phyloP scores from a whole-genome alignment of 31 red algal species.

The Asparagopsis taxiformis region DNA sequence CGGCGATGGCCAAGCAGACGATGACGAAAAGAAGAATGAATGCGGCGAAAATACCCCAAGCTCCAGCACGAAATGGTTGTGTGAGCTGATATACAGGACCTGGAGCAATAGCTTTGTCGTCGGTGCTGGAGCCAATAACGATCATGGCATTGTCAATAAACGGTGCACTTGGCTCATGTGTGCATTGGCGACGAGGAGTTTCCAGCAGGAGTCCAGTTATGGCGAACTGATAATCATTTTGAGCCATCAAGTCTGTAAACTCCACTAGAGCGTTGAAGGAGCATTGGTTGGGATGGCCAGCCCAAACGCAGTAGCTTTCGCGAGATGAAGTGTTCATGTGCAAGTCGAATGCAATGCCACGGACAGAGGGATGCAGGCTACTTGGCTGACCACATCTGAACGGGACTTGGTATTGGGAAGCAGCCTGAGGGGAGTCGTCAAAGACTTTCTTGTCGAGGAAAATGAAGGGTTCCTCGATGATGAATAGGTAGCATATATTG shows the following conservation, averaged over 20 bases:
- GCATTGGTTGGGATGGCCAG: constrained; percentile 14
- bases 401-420: too few relatives aligned
- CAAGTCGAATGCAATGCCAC: not conserved
- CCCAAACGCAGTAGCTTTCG: constrained; percentile 5
- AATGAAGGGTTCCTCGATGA: too few relatives aligned
- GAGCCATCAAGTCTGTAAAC: constrained; percentile 4
- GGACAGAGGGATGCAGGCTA: not conserved
- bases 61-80: constrained; percentile 5
- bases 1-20: constrained; percentile 13
- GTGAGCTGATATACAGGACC: constrained; percentile 12
- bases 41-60: constrained; percentile 9
- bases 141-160: constrained; percentile 30
- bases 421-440: too few relatives aligned
- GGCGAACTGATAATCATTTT: constrained; percentile 9
- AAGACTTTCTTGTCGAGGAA: too few relatives aligned
- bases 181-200: constrained; percentile 16
- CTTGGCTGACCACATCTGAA: too few relatives aligned
- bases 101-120: not conserved
- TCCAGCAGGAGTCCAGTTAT: constrained; percentile 33
- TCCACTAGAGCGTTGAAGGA: constrained; percentile 27
- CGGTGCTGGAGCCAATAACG: constrained; percentile 1
- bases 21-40: constrained; percentile 12
- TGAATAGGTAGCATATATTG: too few relatives aligned
- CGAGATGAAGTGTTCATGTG: not conserved
- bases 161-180: constrained; percentile 10